Base-by-base conservation (phyloP, 768 basidiomycete genomes). In the Tulasnella sp. region DNA sequence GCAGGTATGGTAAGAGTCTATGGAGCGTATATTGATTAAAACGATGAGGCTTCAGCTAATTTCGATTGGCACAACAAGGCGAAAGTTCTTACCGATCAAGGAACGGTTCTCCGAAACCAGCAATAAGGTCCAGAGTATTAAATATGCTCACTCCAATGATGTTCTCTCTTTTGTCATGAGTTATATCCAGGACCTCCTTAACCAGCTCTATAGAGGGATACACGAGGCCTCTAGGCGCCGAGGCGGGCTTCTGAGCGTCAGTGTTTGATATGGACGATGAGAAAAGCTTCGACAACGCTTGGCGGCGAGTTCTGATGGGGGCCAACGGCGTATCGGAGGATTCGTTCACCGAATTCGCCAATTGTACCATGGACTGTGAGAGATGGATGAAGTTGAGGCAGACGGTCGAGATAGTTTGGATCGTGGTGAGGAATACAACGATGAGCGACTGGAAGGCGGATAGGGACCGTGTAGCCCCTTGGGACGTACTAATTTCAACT, bases 1-100 rank as follows among this genome's bases (percentile, higher is more conserved):
- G 71, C 50, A 88, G 65, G 66, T 86, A 79, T 0, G 83, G 83
- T 25, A 93, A 73, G 62, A 92, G 75, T 52, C 87, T 86, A 61
- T 22, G 38, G 31, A 34, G 27, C 49, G 42, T 53, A 46, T 53
- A 12, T 19, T 19, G 7, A 22, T 44, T n/a, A 27, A 42, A 57
- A 34, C n/a, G 8, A 30, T 2, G n/a, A 42, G 41, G 15, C 19
- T 34, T 9, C 25, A 22, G 49, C 25, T 27, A 10, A 12, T 22
- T 45, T 60, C 5, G 34, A 38, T 15, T 38, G 44, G 31, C 42
- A 34, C 44, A 9, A 49, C 19, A 22, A 15, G 42, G n/a, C 31
- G 17, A n/a, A 31, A 31, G 21, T 45, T 67, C 73, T 38, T 63
- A 83, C 83, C 77, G 76, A 70, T 87, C 80, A 61, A 84, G 70